Base-by-base conservation (phyloP, 805 yeast species). In the Blastobotrys chiropterorum region DNA sequence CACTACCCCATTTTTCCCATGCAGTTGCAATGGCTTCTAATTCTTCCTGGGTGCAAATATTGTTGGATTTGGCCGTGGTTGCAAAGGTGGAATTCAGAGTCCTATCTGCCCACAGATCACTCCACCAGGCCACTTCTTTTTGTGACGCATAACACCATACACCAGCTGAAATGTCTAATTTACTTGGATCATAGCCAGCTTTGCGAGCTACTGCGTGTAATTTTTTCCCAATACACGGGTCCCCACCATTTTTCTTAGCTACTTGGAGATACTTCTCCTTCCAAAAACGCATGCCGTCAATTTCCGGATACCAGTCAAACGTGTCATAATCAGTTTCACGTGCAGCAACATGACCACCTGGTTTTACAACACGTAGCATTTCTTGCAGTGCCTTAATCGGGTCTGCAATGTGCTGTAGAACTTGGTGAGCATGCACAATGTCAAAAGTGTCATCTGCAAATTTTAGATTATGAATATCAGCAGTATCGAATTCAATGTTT, bases 401-500 rank as follows among this genome's bases (percentile, higher is more conserved):
- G 47, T 68, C 66, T 20, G 59, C 58, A 30, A 72, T 56, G 51
- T 72, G 76, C 11, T 71, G 59, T 26, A 72, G 50, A 2, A 72
- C 75, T 52, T 71, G 75, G 51, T 68, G 73, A 16, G 68, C 63
- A 61, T 63, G 66, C 4, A 72, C 72, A n/a, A 72, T 51, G 51
- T 72, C 77, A 55, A 72, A 72, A 3, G 68, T 56, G 44, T 67
- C 59, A 53, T 72, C 74, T 2, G 59, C 60, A 55, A 63, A 72
- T 1, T 69, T 70, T 47, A 72, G 56, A 2, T 58, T 42, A 51
- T 64, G 66, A 15, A 62, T 67, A 19, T 71, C 68, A 3, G 67
- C 75, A 11, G 55, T 46, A 44, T 21, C 62, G 56, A 56, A 70
- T 31, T 50, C 46, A 21, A 70, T 63, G 38, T 59, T 56, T n/a